These are phyloP conservation scores for Microdochium trichocladiopsis DNA, from an alignment of 2,329 filamentous ascomycete genomes.

Conservation along the genomic window DNA sequence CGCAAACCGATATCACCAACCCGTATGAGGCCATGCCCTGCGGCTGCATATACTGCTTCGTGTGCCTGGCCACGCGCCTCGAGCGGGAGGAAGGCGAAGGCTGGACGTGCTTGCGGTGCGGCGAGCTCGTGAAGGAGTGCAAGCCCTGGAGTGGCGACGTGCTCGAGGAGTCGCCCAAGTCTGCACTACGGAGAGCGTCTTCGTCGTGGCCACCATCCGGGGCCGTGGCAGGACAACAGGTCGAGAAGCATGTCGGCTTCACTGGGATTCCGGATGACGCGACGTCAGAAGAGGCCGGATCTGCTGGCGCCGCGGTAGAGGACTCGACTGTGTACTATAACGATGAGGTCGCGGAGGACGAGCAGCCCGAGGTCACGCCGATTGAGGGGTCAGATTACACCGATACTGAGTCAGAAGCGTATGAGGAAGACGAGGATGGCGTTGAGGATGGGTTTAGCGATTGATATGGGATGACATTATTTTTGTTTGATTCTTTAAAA, in stretches of 20 bases:
- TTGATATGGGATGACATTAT: slow-evolving; percentile 10
- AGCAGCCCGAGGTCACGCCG: slow-evolving; percentile 2
- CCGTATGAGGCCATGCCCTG: slow-evolving; percentile 89
- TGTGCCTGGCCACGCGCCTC: slow-evolving; percentile 83
- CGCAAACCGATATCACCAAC: slow-evolving; percentile 90
- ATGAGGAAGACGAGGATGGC: slow-evolving; percentile 23
- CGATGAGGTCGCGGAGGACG: slow-evolving; percentile 7
- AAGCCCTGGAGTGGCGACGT: slow-evolving; percentile 90
- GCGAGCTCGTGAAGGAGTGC: slow-evolving; percentile 76
- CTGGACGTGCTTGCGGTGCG: slow-evolving; percentile 86
- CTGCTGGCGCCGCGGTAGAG: slow-evolving; percentile 4
- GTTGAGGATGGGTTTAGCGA: slow-evolving; percentile 17
- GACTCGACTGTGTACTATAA: slow-evolving; percentile 12
- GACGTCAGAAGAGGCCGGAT: slow-evolving; percentile 12
- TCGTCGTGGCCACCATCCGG: neutral
- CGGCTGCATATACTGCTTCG: slow-evolving; percentile 91
- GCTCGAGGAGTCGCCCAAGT: slow-evolving; percentile 43
- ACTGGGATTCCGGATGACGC: slow-evolving; percentile 38
- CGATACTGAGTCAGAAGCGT: slow-evolving; percentile 21
- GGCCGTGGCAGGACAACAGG: neutral
- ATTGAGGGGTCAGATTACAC: slow-evolving; percentile 7
- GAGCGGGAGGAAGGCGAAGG: slow-evolving; percentile 92
- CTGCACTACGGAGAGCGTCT: slow-evolving; percentile 28
- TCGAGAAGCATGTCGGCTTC: slow-evolving; percentile 54
- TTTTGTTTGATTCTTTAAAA: neutral